Conservation (phyloP, 805 yeast species). For the Saturnispora sekii region DNA sequence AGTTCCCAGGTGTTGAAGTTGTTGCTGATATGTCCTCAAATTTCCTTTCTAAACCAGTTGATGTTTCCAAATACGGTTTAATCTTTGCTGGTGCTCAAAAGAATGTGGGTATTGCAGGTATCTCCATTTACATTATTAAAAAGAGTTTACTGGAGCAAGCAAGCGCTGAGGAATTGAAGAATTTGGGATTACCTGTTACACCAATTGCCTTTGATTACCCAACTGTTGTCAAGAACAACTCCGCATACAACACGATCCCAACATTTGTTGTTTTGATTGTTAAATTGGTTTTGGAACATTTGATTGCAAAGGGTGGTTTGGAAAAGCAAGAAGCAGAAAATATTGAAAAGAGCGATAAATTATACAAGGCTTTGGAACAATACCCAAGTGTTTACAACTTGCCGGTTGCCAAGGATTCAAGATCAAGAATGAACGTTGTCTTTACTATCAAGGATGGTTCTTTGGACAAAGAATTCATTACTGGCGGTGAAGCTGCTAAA, state of each 20-base stretch:
- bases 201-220: constrained; percentile 90
- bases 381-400: constrained; percentile 55
- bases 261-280: constrained; percentile 84
- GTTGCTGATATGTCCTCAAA: constrained; percentile 96
- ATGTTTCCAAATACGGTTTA: constrained; percentile 76
- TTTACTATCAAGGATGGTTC: constrained; percentile 58
- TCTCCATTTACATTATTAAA: constrained; percentile 83
- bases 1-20: constrained; percentile 61
- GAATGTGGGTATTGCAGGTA: constrained; percentile 94
- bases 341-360: constrained; percentile 46
- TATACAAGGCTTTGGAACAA: constrained; percentile 59
- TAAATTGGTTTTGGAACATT: constrained; percentile 60
- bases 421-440: constrained; percentile 91
- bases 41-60: constrained; percentile 71
- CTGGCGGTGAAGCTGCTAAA: constrained; percentile 48
- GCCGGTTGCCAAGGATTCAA: constrained; percentile 52
- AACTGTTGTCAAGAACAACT: constrained; percentile 75
- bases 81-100: constrained; percentile 98
- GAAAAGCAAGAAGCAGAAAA: constrained; percentile 48
- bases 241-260: constrained; percentile 94
- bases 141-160: constrained; percentile 66
- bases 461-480: constrained; percentile 59
- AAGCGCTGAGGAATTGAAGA: constrained; percentile 47
- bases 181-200: constrained; percentile 58
- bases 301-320: constrained; percentile 67